Conservation (phyloP, 1,139 yeast species). For the Blastobotrys arbuscula region DNA sequence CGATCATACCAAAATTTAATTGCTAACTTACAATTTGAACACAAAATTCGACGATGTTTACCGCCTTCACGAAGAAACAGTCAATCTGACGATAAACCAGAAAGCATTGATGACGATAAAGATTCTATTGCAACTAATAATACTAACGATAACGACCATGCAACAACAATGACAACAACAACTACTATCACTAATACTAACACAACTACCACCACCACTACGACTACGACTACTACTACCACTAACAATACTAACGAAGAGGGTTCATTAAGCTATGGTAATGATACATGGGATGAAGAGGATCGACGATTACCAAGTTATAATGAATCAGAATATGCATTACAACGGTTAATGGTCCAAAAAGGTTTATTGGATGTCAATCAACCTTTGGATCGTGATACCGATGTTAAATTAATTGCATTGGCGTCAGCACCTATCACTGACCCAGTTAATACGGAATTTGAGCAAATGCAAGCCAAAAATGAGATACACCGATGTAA, state of each 20-base stretch:
- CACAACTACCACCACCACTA: background rate
- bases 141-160: background rate
- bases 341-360: conserved; percentile 23
- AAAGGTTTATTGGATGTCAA: conserved; percentile 21
- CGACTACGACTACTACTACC: background rate
- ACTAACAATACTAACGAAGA: background rate
- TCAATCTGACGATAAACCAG: background rate
- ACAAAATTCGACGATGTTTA: conserved; percentile 28
- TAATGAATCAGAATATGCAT: conserved; percentile 28
- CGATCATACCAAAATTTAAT: conserved; percentile 28
- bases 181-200: background rate
- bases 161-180: background rate
- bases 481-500: conserved; percentile 1
- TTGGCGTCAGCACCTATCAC: conserved; percentile 13
- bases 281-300: conserved; percentile 26
- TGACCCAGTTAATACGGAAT: conserved; percentile 6
- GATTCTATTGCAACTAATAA: background rate
- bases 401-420: conserved; percentile 9
- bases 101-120: background rate
- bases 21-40: conserved; percentile 32
- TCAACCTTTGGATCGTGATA: conserved; percentile 12
- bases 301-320: conserved; percentile 28
- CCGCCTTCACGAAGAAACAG: conserved; percentile 24
- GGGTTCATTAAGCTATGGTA: background rate
- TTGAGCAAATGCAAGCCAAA: conserved; percentile 1